Evolutionary conservation across 2,329 filamentous ascomycete species (phyloP).

Genomic region (Aspergillus fumigatus): DNA sequence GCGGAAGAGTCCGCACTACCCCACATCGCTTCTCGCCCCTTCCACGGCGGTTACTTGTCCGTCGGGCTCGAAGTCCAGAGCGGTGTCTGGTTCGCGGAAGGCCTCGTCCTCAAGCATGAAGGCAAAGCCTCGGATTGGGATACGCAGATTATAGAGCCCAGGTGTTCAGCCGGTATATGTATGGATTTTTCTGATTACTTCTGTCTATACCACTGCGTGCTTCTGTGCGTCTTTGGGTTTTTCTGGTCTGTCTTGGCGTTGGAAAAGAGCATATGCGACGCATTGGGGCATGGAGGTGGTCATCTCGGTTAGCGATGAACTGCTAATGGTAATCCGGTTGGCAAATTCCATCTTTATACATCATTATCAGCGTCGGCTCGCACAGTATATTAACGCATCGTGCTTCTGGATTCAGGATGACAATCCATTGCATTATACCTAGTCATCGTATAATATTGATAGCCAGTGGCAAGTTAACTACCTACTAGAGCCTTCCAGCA

Average conservation of each 20-base stretch:
- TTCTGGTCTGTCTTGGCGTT: no score
- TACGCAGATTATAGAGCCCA: conserved; percentile 29
- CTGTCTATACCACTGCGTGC: not conserved
- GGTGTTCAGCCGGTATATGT: not conserved
- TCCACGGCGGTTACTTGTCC: conserved; percentile 4
- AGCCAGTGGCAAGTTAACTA: not conserved
- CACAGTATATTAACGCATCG: no score
- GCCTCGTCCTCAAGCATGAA: conserved; percentile 17
- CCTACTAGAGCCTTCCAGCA: no score
- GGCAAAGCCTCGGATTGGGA: conserved; percentile 31
- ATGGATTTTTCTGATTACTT: conserved; percentile 1
- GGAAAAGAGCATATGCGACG: no score
- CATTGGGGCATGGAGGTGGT: no score
- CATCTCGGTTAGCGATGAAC: no score
- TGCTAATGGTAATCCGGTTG: no score
- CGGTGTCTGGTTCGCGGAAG: conserved; percentile 18
- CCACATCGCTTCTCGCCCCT: conserved; percentile 1
- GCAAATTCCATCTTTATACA: no score
- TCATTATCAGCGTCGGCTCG: no score
- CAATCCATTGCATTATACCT: no score
- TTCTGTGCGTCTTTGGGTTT: no score
- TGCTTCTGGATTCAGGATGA: no score
- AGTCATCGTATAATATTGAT: not conserved
- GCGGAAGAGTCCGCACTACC: not conserved
- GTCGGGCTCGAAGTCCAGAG: conserved; percentile 17